Percentiles rank a stretch among this genome's conserved stretches.
Conservation (phyloP, 176 grass and related monocot species). For the Aegilops umbellulata region DNA sequence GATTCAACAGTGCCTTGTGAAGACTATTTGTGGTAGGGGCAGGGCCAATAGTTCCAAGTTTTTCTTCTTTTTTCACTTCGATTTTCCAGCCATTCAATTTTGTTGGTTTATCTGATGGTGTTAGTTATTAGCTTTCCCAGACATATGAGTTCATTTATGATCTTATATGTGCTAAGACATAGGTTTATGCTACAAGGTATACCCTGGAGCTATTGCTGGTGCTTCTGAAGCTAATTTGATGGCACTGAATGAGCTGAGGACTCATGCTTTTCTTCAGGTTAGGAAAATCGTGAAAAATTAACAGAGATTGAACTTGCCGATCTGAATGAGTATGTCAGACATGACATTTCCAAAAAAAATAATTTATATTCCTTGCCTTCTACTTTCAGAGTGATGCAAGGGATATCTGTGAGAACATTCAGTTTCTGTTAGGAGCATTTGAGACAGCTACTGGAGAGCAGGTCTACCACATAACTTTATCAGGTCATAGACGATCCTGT, state of each 20-base stretch:
- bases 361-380: not conserved
- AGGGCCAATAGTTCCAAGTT: not conserved
- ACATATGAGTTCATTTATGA: constrained; percentile 37
- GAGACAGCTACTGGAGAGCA: constrained; percentile 93
- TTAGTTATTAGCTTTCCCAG: constrained; percentile 16
- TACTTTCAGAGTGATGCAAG: constrained; percentile 50
- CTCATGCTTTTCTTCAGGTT: constrained; percentile 87
- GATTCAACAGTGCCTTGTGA: constrained; percentile 4
- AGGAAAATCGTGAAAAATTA: constrained; percentile 19
- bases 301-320: not conserved
- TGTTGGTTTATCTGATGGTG: constrained; percentile 1
- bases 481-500: not conserved
- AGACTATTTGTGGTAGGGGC: not conserved
- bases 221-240: constrained; percentile 89
- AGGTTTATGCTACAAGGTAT: constrained; percentile 69
- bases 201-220: constrained; percentile 67
- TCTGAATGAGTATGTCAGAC: constrained; percentile 4
- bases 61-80: not conserved
- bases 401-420: constrained; percentile 70
- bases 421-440: constrained; percentile 86
- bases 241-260: constrained; percentile 82
- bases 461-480: constrained; percentile 40
- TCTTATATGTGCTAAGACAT: constrained; percentile 55
- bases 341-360: constrained; percentile 24
- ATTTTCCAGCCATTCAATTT: not conserved